phyloP scores from a whole-genome alignment of 208 protist genomes.

The Strigomonas oncopelti region DNA sequence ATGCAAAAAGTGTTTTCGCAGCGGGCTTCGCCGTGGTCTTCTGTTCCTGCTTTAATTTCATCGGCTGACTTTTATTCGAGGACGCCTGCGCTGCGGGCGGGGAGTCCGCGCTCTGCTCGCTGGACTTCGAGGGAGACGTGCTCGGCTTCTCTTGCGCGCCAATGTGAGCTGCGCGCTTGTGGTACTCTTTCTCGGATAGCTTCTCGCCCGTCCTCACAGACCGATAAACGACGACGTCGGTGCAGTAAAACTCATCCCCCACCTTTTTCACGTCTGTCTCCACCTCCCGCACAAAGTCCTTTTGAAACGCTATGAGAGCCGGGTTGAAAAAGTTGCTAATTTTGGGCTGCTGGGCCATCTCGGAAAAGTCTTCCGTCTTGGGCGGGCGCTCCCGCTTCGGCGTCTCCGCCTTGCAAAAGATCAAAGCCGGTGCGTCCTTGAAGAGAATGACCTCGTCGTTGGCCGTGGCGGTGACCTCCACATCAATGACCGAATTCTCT shows the following conservation, averaged over 20 bases:
- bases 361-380: constrained; percentile 14
- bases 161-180: constrained; percentile 8
- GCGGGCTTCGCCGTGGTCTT: constrained; percentile 8
- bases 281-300: constrained; percentile 51
- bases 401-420: constrained; percentile 38
- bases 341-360: constrained; percentile 16
- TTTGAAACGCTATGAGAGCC: constrained; percentile 63
- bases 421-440: constrained; percentile 67
- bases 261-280: constrained; percentile 52
- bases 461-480: constrained; percentile 25
- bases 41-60: constrained; percentile 2
- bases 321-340: constrained; percentile 65
- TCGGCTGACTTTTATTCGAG: neutral
- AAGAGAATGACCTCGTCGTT: constrained; percentile 83
- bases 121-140: too few relatives aligned
- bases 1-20: constrained; percentile 38
- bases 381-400: neutral
- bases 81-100: constrained; percentile 7
- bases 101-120: neutral
- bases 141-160: too few relatives aligned
- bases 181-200: constrained; percentile 70
- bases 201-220: constrained; percentile 35
- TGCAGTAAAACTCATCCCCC: constrained; percentile 69
- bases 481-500: constrained; percentile 30
- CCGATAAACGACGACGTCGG: constrained; percentile 49